Evolutionary conservation across 139 green algal species (phyloP).

Genomic region (Axilococcus clingmanii): DNA sequence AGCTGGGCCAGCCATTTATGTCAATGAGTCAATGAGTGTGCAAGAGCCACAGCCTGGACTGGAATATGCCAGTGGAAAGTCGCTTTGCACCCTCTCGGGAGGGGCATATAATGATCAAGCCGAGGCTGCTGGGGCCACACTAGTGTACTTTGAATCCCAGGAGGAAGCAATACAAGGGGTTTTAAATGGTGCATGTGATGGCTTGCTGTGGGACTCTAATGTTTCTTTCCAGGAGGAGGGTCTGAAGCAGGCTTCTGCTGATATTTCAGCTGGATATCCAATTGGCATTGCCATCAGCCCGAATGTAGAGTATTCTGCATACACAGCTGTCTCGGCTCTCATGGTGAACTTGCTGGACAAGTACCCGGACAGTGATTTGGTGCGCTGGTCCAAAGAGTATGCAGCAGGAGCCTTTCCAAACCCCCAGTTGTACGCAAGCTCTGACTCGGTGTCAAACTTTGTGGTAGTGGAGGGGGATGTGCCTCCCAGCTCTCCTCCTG

Average conservation of each 20-base stretch:
- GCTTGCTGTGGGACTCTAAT: slow-evolving; percentile 4
- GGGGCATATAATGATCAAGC: slow-evolving; percentile 3
- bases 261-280: slow-evolving; percentile 2
- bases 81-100: not conserved
- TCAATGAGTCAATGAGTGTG: not conserved
- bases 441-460: slow-evolving; percentile 4
- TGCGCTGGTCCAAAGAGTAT: slow-evolving; percentile 2
- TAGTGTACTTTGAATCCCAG: not conserved
- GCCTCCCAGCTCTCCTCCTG: no score
- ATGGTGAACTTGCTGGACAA: not conserved
- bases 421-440: slow-evolving; percentile 2
- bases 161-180: not conserved
- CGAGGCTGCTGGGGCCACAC: not conserved
- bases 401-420: slow-evolving; percentile 1
- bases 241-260: slow-evolving; percentile 1
- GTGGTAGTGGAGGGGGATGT: no score
- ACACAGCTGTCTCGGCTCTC: not conserved
- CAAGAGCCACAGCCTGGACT: slow-evolving; percentile 4
- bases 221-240: not conserved
- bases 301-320: not conserved
- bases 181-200: not conserved
- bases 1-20: slow-evolving; percentile 2
- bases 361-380: not conserved
- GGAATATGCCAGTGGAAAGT: not conserved
- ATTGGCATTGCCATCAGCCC: slow-evolving; percentile 3